Evolutionary conservation across 1,284 basidiomycete species (phyloP).

Genomic region (Fistulinella cinereoalba): DNA sequence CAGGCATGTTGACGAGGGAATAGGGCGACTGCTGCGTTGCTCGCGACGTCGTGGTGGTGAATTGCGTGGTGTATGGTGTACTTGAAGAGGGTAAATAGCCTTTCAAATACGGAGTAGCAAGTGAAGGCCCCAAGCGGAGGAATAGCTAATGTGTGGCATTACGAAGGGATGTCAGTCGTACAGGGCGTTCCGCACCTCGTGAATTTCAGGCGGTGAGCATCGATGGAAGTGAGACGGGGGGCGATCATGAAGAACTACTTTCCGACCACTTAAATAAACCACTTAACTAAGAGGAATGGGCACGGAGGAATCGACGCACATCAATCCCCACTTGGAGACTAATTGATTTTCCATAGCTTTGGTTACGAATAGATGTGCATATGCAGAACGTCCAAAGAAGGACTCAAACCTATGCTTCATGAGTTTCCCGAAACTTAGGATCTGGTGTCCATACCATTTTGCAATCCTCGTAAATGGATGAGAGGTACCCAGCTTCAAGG

Average conservation of each 20-base stretch:
- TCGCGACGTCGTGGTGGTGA: slow-evolving; percentile 43
- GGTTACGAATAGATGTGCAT: slow-evolving; percentile 94
- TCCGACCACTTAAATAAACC: slow-evolving; percentile 59
- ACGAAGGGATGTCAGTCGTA: slow-evolving; percentile 15
- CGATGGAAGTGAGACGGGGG: slow-evolving; percentile 81
- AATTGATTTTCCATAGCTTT: slow-evolving; percentile 79
- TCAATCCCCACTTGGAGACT: slow-evolving; percentile 70
- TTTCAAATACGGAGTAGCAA: slow-evolving; percentile 33
- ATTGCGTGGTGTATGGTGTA: slow-evolving; percentile 60
- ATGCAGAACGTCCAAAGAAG: slow-evolving; percentile 75
- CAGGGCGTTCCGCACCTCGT: slow-evolving; percentile 54
- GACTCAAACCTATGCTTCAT: slow-evolving; percentile 67
- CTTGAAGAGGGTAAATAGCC: slow-evolving; percentile 42
- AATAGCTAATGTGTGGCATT: slow-evolving; percentile 47
- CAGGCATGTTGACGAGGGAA: slow-evolving; percentile 39
- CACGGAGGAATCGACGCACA: slow-evolving; percentile 47
- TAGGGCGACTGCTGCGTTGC: slow-evolving; percentile 29
- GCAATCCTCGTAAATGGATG: slow-evolving; percentile 76
- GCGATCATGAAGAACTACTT: slow-evolving; percentile 80
- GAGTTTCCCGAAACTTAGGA: not conserved
- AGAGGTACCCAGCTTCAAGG: slow-evolving; percentile 67
- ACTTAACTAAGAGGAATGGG: slow-evolving; percentile 9
- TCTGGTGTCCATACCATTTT: slow-evolving; percentile 51
- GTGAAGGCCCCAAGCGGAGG: slow-evolving; percentile 43
- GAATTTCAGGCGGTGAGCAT: slow-evolving; percentile 64